phyloP scores from a whole-genome alignment of 2,329 filamentous ascomycete species.

The Huntiella abstrusa region DNA sequence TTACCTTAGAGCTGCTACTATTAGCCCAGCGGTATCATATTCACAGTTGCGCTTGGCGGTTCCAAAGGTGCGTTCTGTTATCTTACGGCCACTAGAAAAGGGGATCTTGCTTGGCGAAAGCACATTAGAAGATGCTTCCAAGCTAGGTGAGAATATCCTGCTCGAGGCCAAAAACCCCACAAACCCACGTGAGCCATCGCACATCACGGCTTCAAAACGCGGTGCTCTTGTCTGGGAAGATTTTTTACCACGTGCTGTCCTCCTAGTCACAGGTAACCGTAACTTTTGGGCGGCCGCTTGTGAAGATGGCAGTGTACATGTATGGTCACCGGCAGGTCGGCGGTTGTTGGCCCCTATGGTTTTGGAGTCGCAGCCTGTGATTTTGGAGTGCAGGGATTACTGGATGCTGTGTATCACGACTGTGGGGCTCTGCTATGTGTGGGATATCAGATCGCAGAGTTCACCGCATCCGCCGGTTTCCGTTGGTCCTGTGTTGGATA shows the following conservation, averaged over 20 bases:
- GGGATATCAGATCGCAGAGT: constrained; percentile 70
- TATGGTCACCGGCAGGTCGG: constrained; percentile 83
- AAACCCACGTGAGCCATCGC: constrained; percentile 61
- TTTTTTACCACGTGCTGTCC: constrained; percentile 66
- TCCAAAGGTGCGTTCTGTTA: constrained; percentile 66
- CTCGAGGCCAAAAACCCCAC: constrained; percentile 77
- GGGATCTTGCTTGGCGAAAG: constrained; percentile 35
- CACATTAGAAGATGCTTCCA: constrained; percentile 40
- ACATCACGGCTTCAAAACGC: constrained; percentile 63
- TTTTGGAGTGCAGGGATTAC: constrained; percentile 74
- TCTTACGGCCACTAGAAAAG: constrained; percentile 61
- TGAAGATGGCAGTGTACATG: constrained; percentile 76
- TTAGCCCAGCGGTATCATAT: constrained; percentile 63
- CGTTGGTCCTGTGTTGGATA: constrained; percentile 71
- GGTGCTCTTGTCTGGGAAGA: constrained; percentile 82
- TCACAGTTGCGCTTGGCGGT: constrained; percentile 76
- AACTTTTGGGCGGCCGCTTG: constrained; percentile 86
- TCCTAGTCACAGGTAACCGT: constrained; percentile 80
- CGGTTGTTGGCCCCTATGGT: constrained; percentile 70
- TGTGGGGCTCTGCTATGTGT: constrained; percentile 77
- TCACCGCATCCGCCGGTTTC: constrained; percentile 82
- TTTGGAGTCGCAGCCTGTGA: constrained; percentile 81
- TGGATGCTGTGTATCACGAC: constrained; percentile 84
- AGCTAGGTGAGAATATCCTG: constrained; percentile 50
- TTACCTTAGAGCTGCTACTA: constrained; percentile 69